Conservation (phyloP, 1,284 basidiomycete genomes). For the Pholiota adiposa region DNA sequence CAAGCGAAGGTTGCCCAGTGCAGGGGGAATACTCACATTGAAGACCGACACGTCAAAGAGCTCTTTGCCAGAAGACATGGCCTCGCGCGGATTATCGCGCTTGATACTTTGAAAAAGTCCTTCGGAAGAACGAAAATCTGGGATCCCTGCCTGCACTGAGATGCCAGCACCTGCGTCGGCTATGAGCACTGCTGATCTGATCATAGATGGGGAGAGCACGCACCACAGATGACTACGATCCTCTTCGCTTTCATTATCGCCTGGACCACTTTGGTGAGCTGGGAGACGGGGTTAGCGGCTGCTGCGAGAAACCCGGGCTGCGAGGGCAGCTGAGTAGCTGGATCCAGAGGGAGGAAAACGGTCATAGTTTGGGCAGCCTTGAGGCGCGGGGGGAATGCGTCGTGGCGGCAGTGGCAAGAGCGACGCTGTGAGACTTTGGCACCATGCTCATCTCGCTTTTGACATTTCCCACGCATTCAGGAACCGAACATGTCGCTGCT, state of each 20-base stretch:
- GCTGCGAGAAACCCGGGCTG: conserved; percentile 42
- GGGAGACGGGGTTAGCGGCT: conserved; percentile 36
- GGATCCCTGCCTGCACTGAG: conserved; percentile 89
- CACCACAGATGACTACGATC: conserved; percentile 87
- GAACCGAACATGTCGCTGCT: neutral
- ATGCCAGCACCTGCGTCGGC: conserved; percentile 80
- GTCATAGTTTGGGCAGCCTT: conserved; percentile 38
- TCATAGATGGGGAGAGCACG: conserved; percentile 33
- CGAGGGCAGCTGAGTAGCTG: conserved; percentile 32
- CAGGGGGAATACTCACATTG: conserved; percentile 58
- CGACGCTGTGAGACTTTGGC: conserved; percentile 11
- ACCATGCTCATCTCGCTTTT: conserved; percentile 6
- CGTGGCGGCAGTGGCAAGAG: conserved; percentile 11
- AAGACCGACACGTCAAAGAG: conserved; percentile 92
- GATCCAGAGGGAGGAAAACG: conserved; percentile 44
- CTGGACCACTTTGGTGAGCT: conserved; percentile 58
- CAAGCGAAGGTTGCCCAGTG: conserved; percentile 1
- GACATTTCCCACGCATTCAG: conserved; percentile 14
- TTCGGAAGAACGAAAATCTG: conserved; percentile 87
- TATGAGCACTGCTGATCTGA: conserved; percentile 13
- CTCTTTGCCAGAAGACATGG: conserved; percentile 81
- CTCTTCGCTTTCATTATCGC: conserved; percentile 79
- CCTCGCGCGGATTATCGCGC: conserved; percentile 76
- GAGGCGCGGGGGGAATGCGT: conserved; percentile 13
- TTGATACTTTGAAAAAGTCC: conserved; percentile 85